Evolutionary conservation across 495 filamentous ascomycete genomes (phyloP), one percentile per base, ranked within the genome.

Genomic region (Neurospora sp.): DNA sequence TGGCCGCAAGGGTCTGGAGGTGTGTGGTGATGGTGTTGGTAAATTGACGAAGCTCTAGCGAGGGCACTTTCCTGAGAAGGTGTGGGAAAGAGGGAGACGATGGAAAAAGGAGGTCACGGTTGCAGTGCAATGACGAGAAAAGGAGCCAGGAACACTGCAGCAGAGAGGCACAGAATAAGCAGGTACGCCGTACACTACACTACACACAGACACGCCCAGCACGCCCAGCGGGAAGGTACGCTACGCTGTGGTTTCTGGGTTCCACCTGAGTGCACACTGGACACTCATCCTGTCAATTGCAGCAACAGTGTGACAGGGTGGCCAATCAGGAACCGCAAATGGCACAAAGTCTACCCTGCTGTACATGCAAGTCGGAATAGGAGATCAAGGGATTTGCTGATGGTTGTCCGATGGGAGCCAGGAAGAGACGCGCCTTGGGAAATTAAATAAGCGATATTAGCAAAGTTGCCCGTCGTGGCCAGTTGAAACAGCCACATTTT

Each of bases 401-500:
- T 40, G 62, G 66, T 36, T 66, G 34, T 73, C 38, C 54, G 24
- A 71, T 42, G 54, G 8, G 54, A 31, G 24, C 54, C 54, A 62
- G 19, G 69, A 28, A 69, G 69, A 37, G 31, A 40, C 38, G 70
- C 21, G 34, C 39, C 42, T 42, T 66, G 73, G 78, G 79, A 82
- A 81, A 83, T 81, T 76, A 80, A 75, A 72, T 80, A 83, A 83
- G 79, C 81, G 81, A 83, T 73, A 83, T 83, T 80, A 78, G 74
- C 76, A 79, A 72, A 69, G 74, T 71, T 74, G 70, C 70, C 62
- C 42, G 73, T 11, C 39, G 28, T 62, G 24, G 54, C 54, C 54
- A 62, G 59, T 73, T 70, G 45, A 70, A 43, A 24, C 36, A 71
- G 71, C 74, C 71, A 71, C 76, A 59, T 70, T 37, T 45, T 70